phyloP scores from a whole-genome alignment of 768 basidiomycete genomes.

The Mycena epipterygia region DNA sequence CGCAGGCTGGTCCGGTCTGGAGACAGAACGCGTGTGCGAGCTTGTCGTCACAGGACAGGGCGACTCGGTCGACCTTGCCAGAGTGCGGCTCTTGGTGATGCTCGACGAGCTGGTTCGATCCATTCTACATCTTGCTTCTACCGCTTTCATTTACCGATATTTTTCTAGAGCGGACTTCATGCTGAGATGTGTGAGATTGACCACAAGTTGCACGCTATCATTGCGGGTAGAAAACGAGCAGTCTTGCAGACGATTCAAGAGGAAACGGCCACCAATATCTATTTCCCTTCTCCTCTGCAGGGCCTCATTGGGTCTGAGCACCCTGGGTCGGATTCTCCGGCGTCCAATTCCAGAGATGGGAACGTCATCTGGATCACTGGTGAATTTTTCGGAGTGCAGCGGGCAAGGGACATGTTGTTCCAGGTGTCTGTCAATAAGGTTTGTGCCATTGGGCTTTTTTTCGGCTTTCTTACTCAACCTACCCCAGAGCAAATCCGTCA shows the following conservation, averaged over 20 bases:
- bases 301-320: slow-evolving; percentile 84
- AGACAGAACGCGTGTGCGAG: slow-evolving; percentile 95
- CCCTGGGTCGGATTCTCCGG: slow-evolving; percentile 53
- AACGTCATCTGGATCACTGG: slow-evolving; percentile 97
- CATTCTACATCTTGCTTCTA: not conserved
- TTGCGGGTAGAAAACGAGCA: slow-evolving; percentile 90
- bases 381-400: slow-evolving; percentile 95
- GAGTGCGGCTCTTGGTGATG: slow-evolving; percentile 92
- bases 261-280: slow-evolving; percentile 97
- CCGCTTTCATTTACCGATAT: slow-evolving; percentile 9
- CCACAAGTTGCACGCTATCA: slow-evolving; percentile 92
- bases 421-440: slow-evolving; percentile 92
- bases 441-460: slow-evolving; percentile 36
- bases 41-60: slow-evolving; percentile 91
- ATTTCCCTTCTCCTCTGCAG: slow-evolving; percentile 91
- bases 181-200: slow-evolving; percentile 95
- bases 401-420: slow-evolving; percentile 95
- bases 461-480: slow-evolving; percentile 7
- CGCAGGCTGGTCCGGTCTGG: slow-evolving; percentile 90
- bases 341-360: slow-evolving; percentile 63
- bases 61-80: slow-evolving; percentile 92
- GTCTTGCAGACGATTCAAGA: slow-evolving; percentile 94
- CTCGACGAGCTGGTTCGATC: slow-evolving; percentile 90
- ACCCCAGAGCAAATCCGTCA: slow-evolving; percentile 84
- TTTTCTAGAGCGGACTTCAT: slow-evolving; percentile 85